Evolutionary conservation across 2,329 filamentous ascomycete genomes (phyloP).

Genomic region (Neonectria hederae): DNA sequence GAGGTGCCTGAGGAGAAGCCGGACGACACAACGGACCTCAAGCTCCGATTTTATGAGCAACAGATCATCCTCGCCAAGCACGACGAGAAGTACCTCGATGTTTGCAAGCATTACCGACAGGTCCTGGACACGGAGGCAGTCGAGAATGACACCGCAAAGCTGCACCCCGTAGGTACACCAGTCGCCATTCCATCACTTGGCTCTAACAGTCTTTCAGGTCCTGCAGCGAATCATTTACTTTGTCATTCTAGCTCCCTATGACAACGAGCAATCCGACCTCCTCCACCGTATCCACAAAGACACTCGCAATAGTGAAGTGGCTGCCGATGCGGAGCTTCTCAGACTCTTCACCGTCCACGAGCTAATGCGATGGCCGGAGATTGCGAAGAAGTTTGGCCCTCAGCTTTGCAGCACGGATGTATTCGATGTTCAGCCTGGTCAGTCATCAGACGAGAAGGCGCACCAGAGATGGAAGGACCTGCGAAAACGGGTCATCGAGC

Average conservation of each 20-base stretch:
- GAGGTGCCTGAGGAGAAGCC: conserved; percentile 81
- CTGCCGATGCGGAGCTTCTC: conserved; percentile 84
- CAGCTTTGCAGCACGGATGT: conserved; percentile 91
- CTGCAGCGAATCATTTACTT: conserved; percentile 98
- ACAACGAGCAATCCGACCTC: conserved; percentile 98
- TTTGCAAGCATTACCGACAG: conserved; percentile 97
- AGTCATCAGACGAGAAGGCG: conserved; percentile 80
- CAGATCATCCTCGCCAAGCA: conserved; percentile 96
- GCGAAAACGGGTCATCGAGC: conserved; percentile 98
- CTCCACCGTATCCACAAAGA: conserved; percentile 93
- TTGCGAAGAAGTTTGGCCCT: conserved; percentile 86
- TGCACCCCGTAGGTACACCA: conserved; percentile 75
- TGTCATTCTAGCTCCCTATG: conserved; percentile 93
- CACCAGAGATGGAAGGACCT: conserved; percentile 91
- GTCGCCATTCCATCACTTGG: not conserved
- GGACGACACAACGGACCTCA: conserved; percentile 95
- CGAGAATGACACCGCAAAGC: conserved; percentile 85
- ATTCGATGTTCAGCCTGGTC: conserved; percentile 74
- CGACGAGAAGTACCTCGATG: conserved; percentile 96
- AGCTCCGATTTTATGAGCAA: conserved; percentile 96
- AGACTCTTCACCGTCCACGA: conserved; percentile 96
- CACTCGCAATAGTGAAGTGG: conserved; percentile 78
- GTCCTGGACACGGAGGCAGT: conserved; percentile 96
- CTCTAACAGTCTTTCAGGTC: conserved; percentile 62
- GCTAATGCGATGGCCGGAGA: conserved; percentile 97